A percentile compares a stretch with the other conserved stretches of the same genome.
These are phyloP conservation scores for Arctium lappa DNA, from an alignment of 129 eudicot genomes.

Conservation along the genomic window DNA sequence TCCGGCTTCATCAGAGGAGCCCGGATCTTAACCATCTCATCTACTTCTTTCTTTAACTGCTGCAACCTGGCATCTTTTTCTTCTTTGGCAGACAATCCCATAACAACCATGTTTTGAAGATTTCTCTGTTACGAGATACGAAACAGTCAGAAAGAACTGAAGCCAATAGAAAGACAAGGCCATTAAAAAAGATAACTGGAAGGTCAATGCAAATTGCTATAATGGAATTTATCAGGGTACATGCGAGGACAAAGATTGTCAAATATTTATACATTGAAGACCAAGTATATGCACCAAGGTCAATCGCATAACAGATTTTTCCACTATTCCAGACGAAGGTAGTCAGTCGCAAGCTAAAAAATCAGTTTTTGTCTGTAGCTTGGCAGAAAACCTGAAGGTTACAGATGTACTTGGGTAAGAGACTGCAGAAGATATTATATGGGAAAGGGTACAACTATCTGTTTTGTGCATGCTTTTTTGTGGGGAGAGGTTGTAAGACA, in stretches of 20 bases:
- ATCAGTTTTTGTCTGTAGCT: no score
- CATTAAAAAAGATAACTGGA: neutral
- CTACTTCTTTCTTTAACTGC: slow-evolving; percentile 77
- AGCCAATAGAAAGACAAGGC: neutral
- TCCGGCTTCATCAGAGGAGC: slow-evolving; percentile 51
- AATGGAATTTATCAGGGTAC: neutral
- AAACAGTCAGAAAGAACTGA: neutral
- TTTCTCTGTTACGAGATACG: slow-evolving; percentile 61
- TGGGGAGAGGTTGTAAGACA: no score
- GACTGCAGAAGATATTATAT: no score
- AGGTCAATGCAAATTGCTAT: neutral
- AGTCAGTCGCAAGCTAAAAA: no score
- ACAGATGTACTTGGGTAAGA: no score
- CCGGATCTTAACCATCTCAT: slow-evolving; percentile 70
- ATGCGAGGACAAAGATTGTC: neutral
- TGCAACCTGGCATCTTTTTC: slow-evolving; percentile 80
- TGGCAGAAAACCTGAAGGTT: no score
- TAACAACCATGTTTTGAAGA: slow-evolving; percentile 61
- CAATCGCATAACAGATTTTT: neutral
- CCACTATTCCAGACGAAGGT: neutral
- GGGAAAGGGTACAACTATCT: no score
- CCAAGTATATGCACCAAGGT: neutral
- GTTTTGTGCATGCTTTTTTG: no score
- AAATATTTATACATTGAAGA: neutral
- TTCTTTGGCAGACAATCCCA: slow-evolving; percentile 74